These are phyloP conservation scores for Moniliella sp. DNA, from an alignment of 1,284 basidiomycete genomes.

Conservation along the genomic window DNA sequence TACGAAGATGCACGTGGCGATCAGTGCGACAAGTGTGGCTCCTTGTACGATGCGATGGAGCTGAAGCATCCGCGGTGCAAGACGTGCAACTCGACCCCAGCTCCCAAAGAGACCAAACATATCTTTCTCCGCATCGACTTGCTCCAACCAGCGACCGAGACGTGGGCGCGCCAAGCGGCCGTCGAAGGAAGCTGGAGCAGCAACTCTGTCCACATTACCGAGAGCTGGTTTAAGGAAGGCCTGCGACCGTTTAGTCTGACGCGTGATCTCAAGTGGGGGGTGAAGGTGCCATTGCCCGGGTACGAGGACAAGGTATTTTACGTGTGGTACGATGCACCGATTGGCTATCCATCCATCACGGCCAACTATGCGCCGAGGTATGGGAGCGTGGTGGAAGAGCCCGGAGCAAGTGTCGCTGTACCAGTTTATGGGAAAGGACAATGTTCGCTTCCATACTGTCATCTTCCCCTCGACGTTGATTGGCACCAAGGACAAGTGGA, in stretches of 20 bases:
- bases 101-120: conserved; percentile 48
- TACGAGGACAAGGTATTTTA: conserved; percentile 91
- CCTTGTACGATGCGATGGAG: conserved; percentile 71
- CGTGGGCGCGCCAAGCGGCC: conserved; percentile 64
- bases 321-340: conserved; percentile 82
- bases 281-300: conserved; percentile 59
- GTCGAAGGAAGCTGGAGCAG: conserved; percentile 69
- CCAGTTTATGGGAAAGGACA: conserved; percentile 67
- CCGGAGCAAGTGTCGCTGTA: conserved; percentile 72
- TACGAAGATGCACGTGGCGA: conserved; percentile 70
- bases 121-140: conserved; percentile 74
- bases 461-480: conserved; percentile 79
- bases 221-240: conserved; percentile 68
- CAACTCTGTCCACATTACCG: conserved; percentile 77
- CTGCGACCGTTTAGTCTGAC: conserved; percentile 75
- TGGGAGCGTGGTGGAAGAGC: conserved; percentile 96
- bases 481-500: conserved; percentile 77
- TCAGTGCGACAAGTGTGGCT: conserved; percentile 83
- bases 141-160: conserved; percentile 62
- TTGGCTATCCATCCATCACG: conserved; percentile 92
- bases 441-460: conserved; percentile 93
- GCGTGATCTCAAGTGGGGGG: conserved; percentile 84
- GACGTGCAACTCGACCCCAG: conserved; percentile 54
- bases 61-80: conserved; percentile 88
- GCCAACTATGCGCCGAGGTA: conserved; percentile 74